A percentile compares a stretch with the other conserved stretches of the same genome.
Conservation (phyloP, 2,329 filamentous ascomycete species). For the Microascus cirrosus region DNA sequence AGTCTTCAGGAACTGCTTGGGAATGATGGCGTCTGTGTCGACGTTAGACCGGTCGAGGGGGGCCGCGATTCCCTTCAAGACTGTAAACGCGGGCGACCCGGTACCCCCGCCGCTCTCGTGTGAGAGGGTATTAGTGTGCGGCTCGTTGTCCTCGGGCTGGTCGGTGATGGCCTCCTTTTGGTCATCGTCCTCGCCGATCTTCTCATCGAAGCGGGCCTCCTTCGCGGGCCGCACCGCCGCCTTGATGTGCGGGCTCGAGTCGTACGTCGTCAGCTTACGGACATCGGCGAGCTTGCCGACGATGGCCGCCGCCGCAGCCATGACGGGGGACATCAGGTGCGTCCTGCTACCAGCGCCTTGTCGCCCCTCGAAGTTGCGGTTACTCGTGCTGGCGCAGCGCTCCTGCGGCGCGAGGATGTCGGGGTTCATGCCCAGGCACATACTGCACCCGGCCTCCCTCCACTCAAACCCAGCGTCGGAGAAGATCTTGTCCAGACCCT, state of each 20-base stretch:
- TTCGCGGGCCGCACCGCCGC: conserved; percentile 30
- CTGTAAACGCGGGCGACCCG: conserved; percentile 75
- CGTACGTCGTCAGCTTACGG: conserved; percentile 59
- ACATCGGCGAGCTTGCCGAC: conserved; percentile 88
- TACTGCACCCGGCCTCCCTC: conserved; percentile 96
- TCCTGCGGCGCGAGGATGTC: conserved; percentile 90
- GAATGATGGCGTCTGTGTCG: conserved; percentile 98
- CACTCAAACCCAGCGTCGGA: conserved; percentile 88
- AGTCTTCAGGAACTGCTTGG: conserved; percentile 98
- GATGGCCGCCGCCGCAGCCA: conserved; percentile 87
- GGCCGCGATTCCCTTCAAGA: conserved; percentile 77
- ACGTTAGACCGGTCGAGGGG: conserved; percentile 82
- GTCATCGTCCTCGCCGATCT: conserved; percentile 35
- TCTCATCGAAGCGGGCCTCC: conserved; percentile 41
- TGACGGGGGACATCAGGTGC: conserved; percentile 92
- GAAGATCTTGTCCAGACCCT: conserved; percentile 92
- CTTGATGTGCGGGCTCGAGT: conserved; percentile 47
- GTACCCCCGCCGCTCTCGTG: conserved; percentile 34
- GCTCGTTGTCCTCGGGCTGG: conserved; percentile 50
- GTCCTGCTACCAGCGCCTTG: conserved; percentile 88
- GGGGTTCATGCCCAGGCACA: conserved; percentile 99
- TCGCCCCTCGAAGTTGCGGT: conserved; percentile 94
- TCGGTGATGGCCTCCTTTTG: conserved; percentile 44
- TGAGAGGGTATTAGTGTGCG: conserved; percentile 52
- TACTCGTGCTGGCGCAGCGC: conserved; percentile 89